Evolutionary conservation across 495 filamentous ascomycete species (phyloP).

Genomic region (Choiromyces venosus): DNA sequence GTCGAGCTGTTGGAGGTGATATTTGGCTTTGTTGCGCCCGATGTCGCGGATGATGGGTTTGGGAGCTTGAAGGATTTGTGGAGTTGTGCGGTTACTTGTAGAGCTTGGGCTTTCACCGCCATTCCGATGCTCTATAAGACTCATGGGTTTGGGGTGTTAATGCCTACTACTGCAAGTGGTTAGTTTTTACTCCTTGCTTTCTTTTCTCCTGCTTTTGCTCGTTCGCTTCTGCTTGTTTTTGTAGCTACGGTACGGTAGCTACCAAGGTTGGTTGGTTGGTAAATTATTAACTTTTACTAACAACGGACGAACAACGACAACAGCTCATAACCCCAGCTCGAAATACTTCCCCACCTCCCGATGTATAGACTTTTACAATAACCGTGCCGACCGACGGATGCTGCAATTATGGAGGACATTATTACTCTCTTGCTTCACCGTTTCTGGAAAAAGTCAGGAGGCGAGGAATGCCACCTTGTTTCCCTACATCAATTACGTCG

Average conservation of each 20-base stretch:
- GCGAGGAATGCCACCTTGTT: constrained; percentile 36
- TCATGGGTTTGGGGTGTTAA: constrained; percentile 38
- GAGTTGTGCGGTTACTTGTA: constrained; percentile 39
- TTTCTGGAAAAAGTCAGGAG: constrained; percentile 35
- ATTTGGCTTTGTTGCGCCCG: constrained; percentile 34
- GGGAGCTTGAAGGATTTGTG: constrained; percentile 30
- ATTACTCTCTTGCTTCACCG: constrained; percentile 40
- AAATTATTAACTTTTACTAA: constrained; percentile 7
- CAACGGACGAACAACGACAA: too few species aligned
- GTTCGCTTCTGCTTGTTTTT: neutral
- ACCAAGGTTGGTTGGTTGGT: neutral
- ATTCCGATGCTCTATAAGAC: constrained; percentile 39
- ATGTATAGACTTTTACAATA: constrained; percentile 35
- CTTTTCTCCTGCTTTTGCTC: too few species aligned
- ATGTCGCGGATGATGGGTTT: constrained; percentile 30
- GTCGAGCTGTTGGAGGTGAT: constrained; percentile 40
- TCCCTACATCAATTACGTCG: constrained; percentile 40
- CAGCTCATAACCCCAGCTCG: constrained; percentile 13
- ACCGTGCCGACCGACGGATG: constrained; percentile 26
- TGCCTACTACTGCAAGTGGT: constrained; percentile 27
- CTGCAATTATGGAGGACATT: constrained; percentile 36
- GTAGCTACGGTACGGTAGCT: neutral
- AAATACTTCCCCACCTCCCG: constrained; percentile 35
- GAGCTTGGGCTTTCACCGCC: constrained; percentile 34
- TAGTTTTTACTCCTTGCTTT: neutral